Evolutionary conservation across 2,329 filamentous ascomycete species (phyloP), one percentile per base, ranked within the genome.

Genomic region (Lasiodiplodia theobromae): DNA sequence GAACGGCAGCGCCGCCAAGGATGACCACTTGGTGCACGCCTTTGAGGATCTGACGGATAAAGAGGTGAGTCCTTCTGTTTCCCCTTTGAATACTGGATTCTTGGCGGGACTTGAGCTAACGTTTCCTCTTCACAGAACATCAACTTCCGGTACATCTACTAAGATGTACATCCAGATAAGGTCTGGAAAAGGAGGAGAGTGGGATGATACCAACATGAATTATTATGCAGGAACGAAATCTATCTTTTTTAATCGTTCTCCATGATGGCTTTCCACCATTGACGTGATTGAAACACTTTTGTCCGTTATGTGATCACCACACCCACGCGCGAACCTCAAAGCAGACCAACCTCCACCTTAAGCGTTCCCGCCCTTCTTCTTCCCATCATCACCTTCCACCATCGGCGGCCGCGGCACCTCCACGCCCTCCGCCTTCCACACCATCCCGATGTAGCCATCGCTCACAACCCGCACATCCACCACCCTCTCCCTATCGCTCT

Each of bases 361-460:
- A 12, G 47, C 64, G 16, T 44, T 44, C 28, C 25, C 37, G 5
- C 28, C 44, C 62, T 70, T 70, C 64, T 74, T 71, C 51, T 62
- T 67, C 31, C 71, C 70, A 31, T 70, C 71, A 58, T 77, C 73
- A 2, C 70, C 73, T 40, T 66, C 76, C 18, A 68, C 67, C 58
- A 66, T 67, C 52, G 79, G 76, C 10, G 77, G 79, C 63, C 77
- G 72, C 7, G 84, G 83, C 3, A 89, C 80, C 60, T 86, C 84
- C 8, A 89, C 80, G 3, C 81, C 82, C 21, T 81, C 78, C 5
- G 88, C 71, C 38, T 72, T 79, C 88, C 89, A 91, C 72, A 85
- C 82, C 85, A 98, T 88, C 0, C 92, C 93, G 40, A 93, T 83
- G 80, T 98, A 98, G 18, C 89, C 89, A 84, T 98, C 96, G 79